A percentile compares a stretch with the other conserved stretches of the same genome.
These are phyloP conservation scores for Russula abietina DNA, from an alignment of 768 basidiomycete species.

Conservation along the genomic window DNA sequence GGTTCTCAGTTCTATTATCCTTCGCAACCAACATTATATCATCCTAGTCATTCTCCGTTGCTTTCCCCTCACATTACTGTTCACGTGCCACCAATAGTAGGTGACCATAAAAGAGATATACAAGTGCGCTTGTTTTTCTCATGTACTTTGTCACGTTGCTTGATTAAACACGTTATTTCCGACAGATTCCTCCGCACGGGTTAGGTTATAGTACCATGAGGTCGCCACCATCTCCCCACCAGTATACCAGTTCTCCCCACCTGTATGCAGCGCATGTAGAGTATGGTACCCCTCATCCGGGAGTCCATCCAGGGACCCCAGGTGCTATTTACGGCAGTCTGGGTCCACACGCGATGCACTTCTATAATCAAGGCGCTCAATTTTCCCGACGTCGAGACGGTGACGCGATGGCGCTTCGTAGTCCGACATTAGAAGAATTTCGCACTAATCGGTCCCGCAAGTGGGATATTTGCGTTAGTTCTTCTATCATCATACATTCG, in stretches of 20 bases:
- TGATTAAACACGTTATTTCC: conserved; percentile 45
- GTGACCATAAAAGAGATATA: conserved; percentile 52
- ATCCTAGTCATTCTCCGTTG: conserved; percentile 50
- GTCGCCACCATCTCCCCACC: conserved; percentile 40
- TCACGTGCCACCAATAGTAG: conserved; percentile 36
- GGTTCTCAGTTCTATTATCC: conserved; percentile 58
- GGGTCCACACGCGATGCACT: conserved; percentile 21
- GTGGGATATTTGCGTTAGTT: conserved; percentile 66
- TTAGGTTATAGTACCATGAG: conserved; percentile 40
- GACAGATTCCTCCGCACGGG: conserved; percentile 35
- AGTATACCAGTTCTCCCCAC: conserved; percentile 25
- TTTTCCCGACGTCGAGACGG: conserved; percentile 43
- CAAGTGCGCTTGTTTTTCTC: conserved; percentile 38
- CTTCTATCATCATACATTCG: conserved; percentile 4
- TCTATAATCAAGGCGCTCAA: conserved; percentile 35
- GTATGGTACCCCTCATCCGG: conserved; percentile 43
- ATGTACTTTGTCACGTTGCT: conserved; percentile 25
- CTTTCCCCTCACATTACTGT: conserved; percentile 42
- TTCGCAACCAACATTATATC: conserved; percentile 54
- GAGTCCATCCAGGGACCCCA: conserved; percentile 29
- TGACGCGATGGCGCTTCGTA: conserved; percentile 44
- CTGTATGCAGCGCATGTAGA: conserved; percentile 43
- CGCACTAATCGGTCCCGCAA: conserved; percentile 68
- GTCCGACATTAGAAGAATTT: conserved; percentile 79
- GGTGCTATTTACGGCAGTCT: conserved; percentile 40